A percentile compares a stretch with the other conserved stretches of the same genome.
Conservation (phyloP, 306 rosid genomes). For the Heteromeles arbutifolia region DNA sequence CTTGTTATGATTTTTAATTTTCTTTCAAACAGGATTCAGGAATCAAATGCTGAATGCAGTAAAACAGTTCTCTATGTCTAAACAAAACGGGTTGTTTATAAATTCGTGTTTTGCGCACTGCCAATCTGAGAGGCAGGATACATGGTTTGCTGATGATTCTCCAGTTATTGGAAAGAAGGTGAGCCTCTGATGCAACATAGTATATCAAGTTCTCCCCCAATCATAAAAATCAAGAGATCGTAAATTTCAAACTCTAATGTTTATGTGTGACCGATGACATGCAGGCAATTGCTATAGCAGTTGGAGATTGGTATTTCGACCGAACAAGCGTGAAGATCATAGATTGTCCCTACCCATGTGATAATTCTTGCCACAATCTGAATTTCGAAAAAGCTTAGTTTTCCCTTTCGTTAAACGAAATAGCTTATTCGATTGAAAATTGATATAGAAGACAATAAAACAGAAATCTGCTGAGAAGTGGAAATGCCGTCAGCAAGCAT, state of each 20-base stretch:
- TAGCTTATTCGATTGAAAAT: conserved; percentile 14
- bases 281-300: conserved; percentile 84
- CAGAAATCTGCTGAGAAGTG: conserved; percentile 4
- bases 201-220: background rate
- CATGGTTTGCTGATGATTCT: conserved; percentile 84
- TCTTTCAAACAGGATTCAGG: conserved; percentile 61
- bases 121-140: conserved; percentile 90
- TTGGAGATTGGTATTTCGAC: conserved; percentile 91
- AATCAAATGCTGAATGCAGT: conserved; percentile 63
- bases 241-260: conserved; percentile 1
- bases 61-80: conserved; percentile 47
- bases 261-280: conserved; percentile 4
- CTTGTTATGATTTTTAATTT: background rate
- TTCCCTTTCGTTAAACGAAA: background rate
- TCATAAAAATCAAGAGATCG: background rate
- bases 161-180: conserved; percentile 72
- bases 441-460: conserved; percentile 18
- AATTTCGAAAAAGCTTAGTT: conserved; percentile 40
- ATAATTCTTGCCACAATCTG: conserved; percentile 78
- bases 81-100: conserved; percentile 62
- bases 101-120: conserved; percentile 93
- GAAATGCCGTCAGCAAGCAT: background rate
- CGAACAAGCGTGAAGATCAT: conserved; percentile 54
- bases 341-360: conserved; percentile 94
- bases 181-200: conserved; percentile 1